A percentile compares a stretch with the other conserved stretches of the same genome.
These are phyloP conservation scores for Phialocephala sp. DNA, from an alignment of 2,329 filamentous ascomycete genomes.

Conservation along the genomic window DNA sequence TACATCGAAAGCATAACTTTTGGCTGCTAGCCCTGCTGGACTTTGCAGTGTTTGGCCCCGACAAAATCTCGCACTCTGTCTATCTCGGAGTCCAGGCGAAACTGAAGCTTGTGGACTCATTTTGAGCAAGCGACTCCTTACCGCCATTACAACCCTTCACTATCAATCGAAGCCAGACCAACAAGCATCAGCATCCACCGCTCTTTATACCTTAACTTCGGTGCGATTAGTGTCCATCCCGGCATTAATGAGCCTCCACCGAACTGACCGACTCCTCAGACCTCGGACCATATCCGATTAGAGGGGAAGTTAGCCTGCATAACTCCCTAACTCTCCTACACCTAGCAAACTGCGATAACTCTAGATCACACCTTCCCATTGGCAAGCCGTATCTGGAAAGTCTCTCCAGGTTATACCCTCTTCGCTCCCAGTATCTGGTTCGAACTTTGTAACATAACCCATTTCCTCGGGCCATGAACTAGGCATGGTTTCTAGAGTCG, in stretches of 20 bases:
- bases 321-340: neutral
- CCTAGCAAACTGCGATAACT: neutral
- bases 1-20: constrained; percentile 8
- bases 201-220: neutral
- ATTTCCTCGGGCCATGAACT: neutral
- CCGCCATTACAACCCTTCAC: neutral
- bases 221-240: too few species aligned
- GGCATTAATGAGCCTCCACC: neutral
- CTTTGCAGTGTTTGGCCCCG: neutral
- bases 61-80: neutral
- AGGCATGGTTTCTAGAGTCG: constrained; percentile 18
- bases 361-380: neutral
- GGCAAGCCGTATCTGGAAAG: neutral
- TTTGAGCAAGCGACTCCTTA: neutral
- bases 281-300: neutral
- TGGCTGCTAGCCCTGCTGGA: neutral
- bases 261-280: neutral
- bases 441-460: neutral
- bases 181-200: neutral
- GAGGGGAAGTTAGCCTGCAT: neutral
- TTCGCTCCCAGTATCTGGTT: neutral
- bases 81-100: neutral
- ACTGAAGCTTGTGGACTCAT: neutral
- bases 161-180: neutral
- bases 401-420: neutral